Percentiles rank a stretch among this genome's conserved stretches.
These are phyloP conservation scores for Panicum hallii DNA, from an alignment of 202 grass and related monocot species.

Conservation along the genomic window DNA sequence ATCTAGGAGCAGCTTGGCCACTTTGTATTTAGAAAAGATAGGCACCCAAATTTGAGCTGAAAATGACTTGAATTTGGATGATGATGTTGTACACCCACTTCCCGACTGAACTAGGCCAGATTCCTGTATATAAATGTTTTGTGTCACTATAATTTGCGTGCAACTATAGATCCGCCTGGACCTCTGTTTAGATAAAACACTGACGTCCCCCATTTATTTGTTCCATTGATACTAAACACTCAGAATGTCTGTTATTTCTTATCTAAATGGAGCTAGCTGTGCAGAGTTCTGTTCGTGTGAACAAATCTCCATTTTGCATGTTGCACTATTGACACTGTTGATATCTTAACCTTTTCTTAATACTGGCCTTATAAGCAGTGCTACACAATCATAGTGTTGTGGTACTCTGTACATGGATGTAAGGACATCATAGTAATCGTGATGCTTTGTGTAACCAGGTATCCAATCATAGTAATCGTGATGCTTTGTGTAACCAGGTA, in stretches of 20 bases:
- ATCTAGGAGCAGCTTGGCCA: conserved; percentile 7
- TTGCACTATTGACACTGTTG: conserved; percentile 5
- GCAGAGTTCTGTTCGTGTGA: conserved; percentile 27
- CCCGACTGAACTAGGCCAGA: background rate
- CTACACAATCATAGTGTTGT: conserved; percentile 3
- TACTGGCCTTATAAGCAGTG: conserved; percentile 2
- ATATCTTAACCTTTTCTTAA: conserved; percentile 22
- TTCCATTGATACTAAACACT: conserved; percentile 28
- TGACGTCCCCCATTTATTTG: conserved; percentile 3
- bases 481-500: conserved; percentile 61
- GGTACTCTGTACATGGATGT: background rate
- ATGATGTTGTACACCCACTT: background rate
- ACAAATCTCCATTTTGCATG: conserved; percentile 40
- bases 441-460: conserved; percentile 62
- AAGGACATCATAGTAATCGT: conserved; percentile 24
- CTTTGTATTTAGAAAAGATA: background rate
- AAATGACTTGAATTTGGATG: background rate
- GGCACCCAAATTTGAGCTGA: background rate
- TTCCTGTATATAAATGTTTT: conserved; percentile 12
- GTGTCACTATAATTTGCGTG: conserved; percentile 25
- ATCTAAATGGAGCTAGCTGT: conserved; percentile 22
- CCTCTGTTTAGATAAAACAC: conserved; percentile 9
- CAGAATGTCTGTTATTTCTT: conserved; percentile 7
- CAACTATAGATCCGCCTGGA: conserved; percentile 3
- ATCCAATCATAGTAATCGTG: conserved; percentile 51